Percentiles rank a stretch among this genome's conserved stretches.
phyloP scores from a whole-genome alignment of 2,329 filamentous ascomycete species.

The Phaeosphaeriaceae sp. region DNA sequence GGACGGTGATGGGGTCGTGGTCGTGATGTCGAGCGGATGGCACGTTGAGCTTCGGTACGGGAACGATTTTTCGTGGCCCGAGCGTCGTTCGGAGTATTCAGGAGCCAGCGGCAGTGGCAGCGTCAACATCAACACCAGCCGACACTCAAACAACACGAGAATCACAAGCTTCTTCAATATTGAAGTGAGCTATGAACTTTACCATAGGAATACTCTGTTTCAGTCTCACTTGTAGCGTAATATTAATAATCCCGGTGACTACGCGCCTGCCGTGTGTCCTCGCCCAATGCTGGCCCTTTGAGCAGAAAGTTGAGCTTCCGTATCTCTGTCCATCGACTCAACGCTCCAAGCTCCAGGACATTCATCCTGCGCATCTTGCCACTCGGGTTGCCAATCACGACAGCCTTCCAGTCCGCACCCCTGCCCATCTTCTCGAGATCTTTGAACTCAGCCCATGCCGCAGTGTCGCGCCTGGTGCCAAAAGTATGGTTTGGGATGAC shows the following conservation, averaged over 20 bases:
- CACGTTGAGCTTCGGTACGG: slow-evolving; percentile 22
- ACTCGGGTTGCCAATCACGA: slow-evolving; percentile 74
- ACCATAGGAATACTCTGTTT: neutral
- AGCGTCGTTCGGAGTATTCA: slow-evolving; percentile 20
- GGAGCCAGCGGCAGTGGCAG: too few relatives aligned
- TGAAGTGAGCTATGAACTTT: neutral
- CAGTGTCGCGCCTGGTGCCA: slow-evolving; percentile 44
- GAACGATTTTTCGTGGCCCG: slow-evolving; percentile 30
- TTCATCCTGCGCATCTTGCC: slow-evolving; percentile 74
- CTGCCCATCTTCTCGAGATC: slow-evolving; percentile 51
- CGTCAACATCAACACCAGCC: neutral
- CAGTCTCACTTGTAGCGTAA: slow-evolving; percentile 1
- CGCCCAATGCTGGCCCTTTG: slow-evolving; percentile 24
- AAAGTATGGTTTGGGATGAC: slow-evolving; percentile 69
- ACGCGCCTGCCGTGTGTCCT: slow-evolving; percentile 14
- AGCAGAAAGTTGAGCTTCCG: slow-evolving; percentile 55
- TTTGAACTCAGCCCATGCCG: slow-evolving; percentile 39
- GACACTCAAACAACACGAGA: too few relatives aligned
- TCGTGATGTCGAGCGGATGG: slow-evolving; percentile 7
- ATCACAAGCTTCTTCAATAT: too few relatives aligned
- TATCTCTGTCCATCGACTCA: slow-evolving; percentile 78
- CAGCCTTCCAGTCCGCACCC: slow-evolving; percentile 68
- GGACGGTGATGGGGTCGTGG: slow-evolving; percentile 17
- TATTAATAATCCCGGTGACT: slow-evolving; percentile 8
- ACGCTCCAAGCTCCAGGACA: slow-evolving; percentile 71